Conservation (phyloP, 441 rosid species). For the Erodium texanum region DNA sequence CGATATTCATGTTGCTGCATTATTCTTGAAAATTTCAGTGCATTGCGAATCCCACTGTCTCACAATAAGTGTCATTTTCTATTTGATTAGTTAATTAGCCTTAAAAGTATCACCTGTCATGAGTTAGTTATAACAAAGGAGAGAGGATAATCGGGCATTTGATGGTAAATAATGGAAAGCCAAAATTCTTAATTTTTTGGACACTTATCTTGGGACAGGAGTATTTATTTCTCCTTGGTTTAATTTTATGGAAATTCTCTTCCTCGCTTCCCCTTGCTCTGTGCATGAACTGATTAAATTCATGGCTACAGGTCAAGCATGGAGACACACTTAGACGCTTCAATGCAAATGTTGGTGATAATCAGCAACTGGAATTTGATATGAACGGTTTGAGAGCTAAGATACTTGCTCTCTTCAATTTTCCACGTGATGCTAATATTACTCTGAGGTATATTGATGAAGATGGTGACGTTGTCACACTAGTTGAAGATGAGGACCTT, state of each 20-base stretch:
- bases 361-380: slow-evolving; percentile 58
- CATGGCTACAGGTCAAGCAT: slow-evolving; percentile 45
- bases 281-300: neutral
- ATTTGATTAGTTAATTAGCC: no score
- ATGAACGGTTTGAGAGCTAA: slow-evolving; percentile 46
- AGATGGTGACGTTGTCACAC: slow-evolving; percentile 78
- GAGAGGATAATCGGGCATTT: no score
- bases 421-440: slow-evolving; percentile 45
- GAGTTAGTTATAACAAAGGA: no score
- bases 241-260: neutral
- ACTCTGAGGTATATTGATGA: slow-evolving; percentile 68
- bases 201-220: neutral
- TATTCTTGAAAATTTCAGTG: no score
- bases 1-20: no score
- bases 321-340: slow-evolving; percentile 76
- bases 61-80: no score
- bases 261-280: neutral
- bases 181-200: no score
- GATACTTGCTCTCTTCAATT: slow-evolving; percentile 45
- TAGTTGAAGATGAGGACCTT: slow-evolving; percentile 67
- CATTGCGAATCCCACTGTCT: no score
- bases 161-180: no score
- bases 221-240: neutral
- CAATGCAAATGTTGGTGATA: slow-evolving; percentile 41
- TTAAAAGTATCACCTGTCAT: no score